phyloP scores from a whole-genome alignment of 2,329 filamentous ascomycete genomes.

The Cladosporium austrohemisphaericum region DNA sequence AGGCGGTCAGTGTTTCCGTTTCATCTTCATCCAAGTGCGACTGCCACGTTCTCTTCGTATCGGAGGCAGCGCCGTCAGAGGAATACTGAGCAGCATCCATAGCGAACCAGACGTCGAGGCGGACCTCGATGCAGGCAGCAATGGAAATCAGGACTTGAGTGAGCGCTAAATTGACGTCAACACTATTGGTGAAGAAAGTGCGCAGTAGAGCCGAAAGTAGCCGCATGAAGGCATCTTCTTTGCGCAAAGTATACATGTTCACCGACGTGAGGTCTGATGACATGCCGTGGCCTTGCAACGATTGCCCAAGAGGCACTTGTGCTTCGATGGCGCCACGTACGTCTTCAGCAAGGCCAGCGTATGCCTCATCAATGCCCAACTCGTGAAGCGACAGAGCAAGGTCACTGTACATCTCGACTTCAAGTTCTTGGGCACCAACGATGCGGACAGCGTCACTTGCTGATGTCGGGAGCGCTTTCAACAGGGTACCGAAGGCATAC shows the following conservation, averaged over 20 bases:
- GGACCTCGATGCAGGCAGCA: constrained; percentile 77
- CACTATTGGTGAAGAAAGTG: constrained; percentile 82
- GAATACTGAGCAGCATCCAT: constrained; percentile 22
- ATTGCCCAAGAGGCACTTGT: constrained; percentile 19
- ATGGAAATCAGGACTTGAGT: constrained; percentile 81
- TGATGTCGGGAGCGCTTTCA: constrained; percentile 62
- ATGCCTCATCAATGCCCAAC: constrained; percentile 68
- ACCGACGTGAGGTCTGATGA: constrained; percentile 4
- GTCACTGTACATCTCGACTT: constrained; percentile 67
- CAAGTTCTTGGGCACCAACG: constrained; percentile 69
- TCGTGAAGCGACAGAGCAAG: constrained; percentile 67
- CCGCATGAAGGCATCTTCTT: constrained; percentile 57
- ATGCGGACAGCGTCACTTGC: constrained; percentile 59
- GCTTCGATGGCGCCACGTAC: constrained; percentile 40
- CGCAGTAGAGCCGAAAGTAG: constrained; percentile 59
- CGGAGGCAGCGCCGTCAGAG: constrained; percentile 32
- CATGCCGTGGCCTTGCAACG: constrained; percentile 12
- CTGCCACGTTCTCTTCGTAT: constrained; percentile 30
- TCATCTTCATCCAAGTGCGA: constrained; percentile 35
- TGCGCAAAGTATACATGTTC: constrained; percentile 17
- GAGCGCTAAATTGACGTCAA: constrained; percentile 84
- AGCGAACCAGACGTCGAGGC: constrained; percentile 86
- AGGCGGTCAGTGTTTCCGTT: constrained; percentile 20
- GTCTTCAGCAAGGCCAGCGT: constrained; percentile 69
- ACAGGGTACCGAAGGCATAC: constrained; percentile 74